Conservation (phyloP, 2,329 filamentous ascomycete genomes). For the Escovopsis weberi region DNA sequence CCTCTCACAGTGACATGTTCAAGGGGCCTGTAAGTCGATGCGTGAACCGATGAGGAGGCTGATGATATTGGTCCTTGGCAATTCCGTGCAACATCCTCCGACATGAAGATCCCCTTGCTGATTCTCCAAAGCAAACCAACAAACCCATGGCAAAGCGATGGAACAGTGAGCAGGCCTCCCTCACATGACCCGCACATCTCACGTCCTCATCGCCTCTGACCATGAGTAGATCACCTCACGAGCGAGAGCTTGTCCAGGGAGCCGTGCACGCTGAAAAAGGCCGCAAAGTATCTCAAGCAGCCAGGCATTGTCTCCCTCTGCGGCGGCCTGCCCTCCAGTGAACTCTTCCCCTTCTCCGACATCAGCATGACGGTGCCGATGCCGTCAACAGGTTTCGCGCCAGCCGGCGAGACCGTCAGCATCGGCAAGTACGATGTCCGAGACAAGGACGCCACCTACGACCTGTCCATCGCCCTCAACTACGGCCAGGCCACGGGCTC, state of each 20-base stretch:
- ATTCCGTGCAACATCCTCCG: background rate
- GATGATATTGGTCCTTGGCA: too few species aligned
- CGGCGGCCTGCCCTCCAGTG: slow-evolving; percentile 73
- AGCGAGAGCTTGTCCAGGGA: slow-evolving; percentile 44
- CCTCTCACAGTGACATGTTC: slow-evolving; percentile 68
- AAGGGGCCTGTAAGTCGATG: slow-evolving; percentile 48
- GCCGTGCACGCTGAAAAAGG: slow-evolving; percentile 66
- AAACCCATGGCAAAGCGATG: slow-evolving; percentile 72
- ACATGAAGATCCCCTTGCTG: background rate
- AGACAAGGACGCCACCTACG: slow-evolving; percentile 40
- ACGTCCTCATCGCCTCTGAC: background rate
- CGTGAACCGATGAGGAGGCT: too few species aligned
- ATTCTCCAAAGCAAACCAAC: slow-evolving; percentile 19
- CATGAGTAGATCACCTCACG: slow-evolving; percentile 38
- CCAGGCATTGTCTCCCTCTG: slow-evolving; percentile 85
- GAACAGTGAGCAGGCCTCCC: slow-evolving; percentile 51
- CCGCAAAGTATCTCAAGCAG: slow-evolving; percentile 63
- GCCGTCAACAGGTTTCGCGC: too few species aligned
- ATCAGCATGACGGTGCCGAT: slow-evolving; percentile 60
- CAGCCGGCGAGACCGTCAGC: slow-evolving; percentile 42
- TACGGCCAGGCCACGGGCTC: slow-evolving; percentile 81
- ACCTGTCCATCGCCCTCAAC: slow-evolving; percentile 81
- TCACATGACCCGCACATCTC: background rate
- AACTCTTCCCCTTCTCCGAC: slow-evolving; percentile 84
- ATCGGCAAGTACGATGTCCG: slow-evolving; percentile 75